A percentile compares a stretch with the other conserved stretches of the same genome.
These are phyloP conservation scores for Podaxis rugospora DNA, from an alignment of 768 basidiomycete species.

Conservation along the genomic window DNA sequence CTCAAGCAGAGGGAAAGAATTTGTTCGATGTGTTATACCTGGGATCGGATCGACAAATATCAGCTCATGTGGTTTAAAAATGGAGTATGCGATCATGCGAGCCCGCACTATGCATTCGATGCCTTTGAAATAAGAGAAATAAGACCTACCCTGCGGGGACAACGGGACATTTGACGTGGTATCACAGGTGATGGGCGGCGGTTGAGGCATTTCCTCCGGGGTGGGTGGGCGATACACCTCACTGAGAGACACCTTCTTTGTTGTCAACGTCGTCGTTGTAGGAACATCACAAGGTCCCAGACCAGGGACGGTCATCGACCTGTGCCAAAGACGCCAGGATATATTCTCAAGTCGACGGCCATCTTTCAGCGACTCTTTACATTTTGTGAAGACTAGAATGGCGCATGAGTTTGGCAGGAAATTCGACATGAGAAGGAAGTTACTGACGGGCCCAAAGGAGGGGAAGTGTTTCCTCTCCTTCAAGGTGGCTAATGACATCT, in stretches of 20 bases:
- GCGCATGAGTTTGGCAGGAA: background rate
- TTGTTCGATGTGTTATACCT: background rate
- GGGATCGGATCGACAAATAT: background rate
- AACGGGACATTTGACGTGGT: background rate
- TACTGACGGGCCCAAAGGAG: constrained; percentile 66
- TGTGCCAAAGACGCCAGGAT: constrained; percentile 82
- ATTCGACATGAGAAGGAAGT: constrained; percentile 3
- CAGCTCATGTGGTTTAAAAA: background rate
- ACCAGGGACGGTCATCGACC: constrained; percentile 44
- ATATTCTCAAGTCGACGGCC: constrained; percentile 85
- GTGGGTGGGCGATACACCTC: constrained; percentile 17
- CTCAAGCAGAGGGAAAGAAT: background rate
- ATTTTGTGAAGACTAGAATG: constrained; percentile 73
- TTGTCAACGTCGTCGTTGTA: constrained; percentile 4
- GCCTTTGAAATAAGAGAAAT: background rate
- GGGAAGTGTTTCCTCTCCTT: constrained; percentile 62
- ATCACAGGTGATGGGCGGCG: constrained; percentile 7
- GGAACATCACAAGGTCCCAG: constrained; percentile 23
- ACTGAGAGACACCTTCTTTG: constrained; percentile 5
- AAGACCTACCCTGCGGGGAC: constrained; percentile 7
- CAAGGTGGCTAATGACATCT: constrained; percentile 64
- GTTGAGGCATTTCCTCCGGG: constrained; percentile 12
- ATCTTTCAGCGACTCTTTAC: constrained; percentile 73
- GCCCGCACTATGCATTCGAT: background rate
- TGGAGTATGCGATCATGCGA: background rate